Conservation (phyloP, 495 filamentous ascomycete species). For the Rostrohypoxylon terebratum region DNA sequence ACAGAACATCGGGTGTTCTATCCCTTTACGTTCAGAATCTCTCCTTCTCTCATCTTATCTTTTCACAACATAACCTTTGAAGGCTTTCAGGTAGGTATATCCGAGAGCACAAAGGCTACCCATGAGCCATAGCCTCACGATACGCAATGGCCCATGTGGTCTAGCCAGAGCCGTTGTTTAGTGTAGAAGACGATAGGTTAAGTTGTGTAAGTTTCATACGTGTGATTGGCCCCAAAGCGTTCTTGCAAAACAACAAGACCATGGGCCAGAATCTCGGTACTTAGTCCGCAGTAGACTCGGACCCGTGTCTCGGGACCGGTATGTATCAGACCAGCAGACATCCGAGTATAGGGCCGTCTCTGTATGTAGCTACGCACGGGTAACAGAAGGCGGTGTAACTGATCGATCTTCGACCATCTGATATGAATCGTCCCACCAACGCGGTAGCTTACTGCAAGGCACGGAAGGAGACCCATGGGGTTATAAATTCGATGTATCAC, state of each 20-base stretch:
- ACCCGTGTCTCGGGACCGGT: background rate
- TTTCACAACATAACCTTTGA: background rate
- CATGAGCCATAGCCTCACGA: background rate
- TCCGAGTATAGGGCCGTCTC: background rate
- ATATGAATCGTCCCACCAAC: background rate
- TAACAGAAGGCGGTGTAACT: slow-evolving; percentile 1
- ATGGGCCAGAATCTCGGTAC: background rate
- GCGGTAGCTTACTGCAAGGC: background rate
- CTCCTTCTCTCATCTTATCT: background rate
- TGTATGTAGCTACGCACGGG: background rate
- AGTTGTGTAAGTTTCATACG: background rate
- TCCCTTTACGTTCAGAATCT: background rate
- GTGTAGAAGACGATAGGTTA: background rate
- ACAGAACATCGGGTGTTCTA: background rate
- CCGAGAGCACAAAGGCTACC: background rate
- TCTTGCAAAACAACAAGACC: background rate
- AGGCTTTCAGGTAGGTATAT: background rate
- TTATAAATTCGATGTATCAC: background rate
- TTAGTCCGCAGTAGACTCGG: background rate
- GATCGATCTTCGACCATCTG: background rate
- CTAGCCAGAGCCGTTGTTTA: background rate
- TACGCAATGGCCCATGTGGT: background rate
- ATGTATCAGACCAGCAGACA: background rate
- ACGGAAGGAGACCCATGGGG: background rate
- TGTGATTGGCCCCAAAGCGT: background rate